Conservation (phyloP, 1,284 basidiomycete genomes). For the Leccinum fuscescens region DNA sequence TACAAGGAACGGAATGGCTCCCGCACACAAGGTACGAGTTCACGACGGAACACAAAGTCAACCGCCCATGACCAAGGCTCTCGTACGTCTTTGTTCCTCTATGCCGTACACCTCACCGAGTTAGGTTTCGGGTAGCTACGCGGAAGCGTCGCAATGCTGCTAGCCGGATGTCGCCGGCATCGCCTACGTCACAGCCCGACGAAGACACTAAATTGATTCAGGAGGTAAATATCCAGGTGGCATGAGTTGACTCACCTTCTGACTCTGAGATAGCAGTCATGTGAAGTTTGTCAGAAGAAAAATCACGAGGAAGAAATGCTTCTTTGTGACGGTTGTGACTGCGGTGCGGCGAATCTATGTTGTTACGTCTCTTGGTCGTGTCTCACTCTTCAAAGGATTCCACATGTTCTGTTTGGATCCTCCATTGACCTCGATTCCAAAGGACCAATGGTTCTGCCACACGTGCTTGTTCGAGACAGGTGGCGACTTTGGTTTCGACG, state of each 20-base stretch:
- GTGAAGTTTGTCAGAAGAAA: constrained; percentile 89
- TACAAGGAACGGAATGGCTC: constrained; percentile 43
- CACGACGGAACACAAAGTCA: constrained; percentile 47
- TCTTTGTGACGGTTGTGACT: constrained; percentile 96
- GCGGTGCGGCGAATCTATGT: constrained; percentile 56
- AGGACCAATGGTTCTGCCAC: constrained; percentile 96
- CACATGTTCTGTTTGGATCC: constrained; percentile 97
- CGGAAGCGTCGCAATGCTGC: constrained; percentile 34
- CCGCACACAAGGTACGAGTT: constrained; percentile 30
- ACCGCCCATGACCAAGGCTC: constrained; percentile 42
- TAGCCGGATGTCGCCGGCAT: constrained; percentile 39
- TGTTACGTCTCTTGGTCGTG: constrained; percentile 11
- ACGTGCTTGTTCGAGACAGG: constrained; percentile 91
- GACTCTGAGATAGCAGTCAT: constrained; percentile 40
- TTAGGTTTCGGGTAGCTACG: constrained; percentile 27
- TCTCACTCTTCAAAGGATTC: constrained; percentile 61
- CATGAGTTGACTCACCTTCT: constrained; percentile 14
- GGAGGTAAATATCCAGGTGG: constrained; percentile 44
- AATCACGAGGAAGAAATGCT: constrained; percentile 89
- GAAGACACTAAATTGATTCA: constrained; percentile 44
- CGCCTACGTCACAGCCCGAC: constrained; percentile 47
- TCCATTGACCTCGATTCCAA: constrained; percentile 80
- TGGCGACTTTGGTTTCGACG: constrained; percentile 98
- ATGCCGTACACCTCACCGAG: constrained; percentile 19
- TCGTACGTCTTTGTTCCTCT: constrained; percentile 29